Evolutionary conservation across 768 basidiomycete genomes (phyloP).

Genomic region (Hericium alpestre): DNA sequence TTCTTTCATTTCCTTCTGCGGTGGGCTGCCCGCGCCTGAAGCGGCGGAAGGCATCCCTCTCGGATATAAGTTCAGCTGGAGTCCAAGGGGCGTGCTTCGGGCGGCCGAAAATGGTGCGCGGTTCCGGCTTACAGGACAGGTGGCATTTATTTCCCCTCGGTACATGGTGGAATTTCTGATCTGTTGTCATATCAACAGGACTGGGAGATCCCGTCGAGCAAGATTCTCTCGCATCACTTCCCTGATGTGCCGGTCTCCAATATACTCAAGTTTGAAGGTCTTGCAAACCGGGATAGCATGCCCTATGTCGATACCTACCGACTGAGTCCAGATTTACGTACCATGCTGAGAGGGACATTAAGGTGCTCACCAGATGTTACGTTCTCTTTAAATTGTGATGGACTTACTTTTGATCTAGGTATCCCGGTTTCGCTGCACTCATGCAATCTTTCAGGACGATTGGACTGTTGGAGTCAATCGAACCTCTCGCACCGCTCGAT

Average conservation of each 20-base stretch:
- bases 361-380: conserved; percentile 32
- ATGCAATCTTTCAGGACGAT: conserved; percentile 63
- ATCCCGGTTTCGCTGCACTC: conserved; percentile 70
- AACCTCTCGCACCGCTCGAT: conserved; percentile 24
- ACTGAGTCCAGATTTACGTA: conserved; percentile 37
- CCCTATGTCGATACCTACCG: conserved; percentile 59
- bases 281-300: conserved; percentile 79
- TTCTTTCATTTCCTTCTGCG: conserved; percentile 86
- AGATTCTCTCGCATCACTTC: conserved; percentile 50
- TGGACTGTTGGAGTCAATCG: conserved; percentile 49
- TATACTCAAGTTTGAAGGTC: conserved; percentile 63
- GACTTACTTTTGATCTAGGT: conserved; percentile 33
- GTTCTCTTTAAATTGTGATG: background rate
- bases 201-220: conserved; percentile 36
- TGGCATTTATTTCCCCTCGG: conserved; percentile 20
- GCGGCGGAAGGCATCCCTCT: conserved; percentile 49
- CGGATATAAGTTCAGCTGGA: conserved; percentile 93
- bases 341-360: conserved; percentile 77
- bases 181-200: conserved; percentile 23
- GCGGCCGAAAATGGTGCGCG: conserved; percentile 67
- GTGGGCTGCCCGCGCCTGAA: conserved; percentile 80
- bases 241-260: conserved; percentile 54
- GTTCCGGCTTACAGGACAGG: conserved; percentile 50
- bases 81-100: conserved; percentile 72
- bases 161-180: no score